A percentile compares a stretch with the other conserved stretches of the same genome.
phyloP scores from a whole-genome alignment of 768 basidiomycete genomes.

The Clitopilus hobsonii region DNA sequence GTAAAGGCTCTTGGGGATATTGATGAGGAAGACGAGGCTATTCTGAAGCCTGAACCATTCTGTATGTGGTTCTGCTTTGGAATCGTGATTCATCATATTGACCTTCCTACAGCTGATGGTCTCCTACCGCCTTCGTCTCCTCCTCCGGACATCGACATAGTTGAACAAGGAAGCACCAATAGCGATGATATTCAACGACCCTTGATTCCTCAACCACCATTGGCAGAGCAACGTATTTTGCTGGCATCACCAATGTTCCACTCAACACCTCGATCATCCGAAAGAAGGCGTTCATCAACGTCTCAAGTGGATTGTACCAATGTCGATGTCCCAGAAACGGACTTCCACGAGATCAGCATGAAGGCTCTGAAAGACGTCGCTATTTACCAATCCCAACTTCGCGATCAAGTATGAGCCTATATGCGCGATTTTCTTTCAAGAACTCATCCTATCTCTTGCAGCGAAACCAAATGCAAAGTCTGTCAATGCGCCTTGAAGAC shows the following conservation, averaged over 20 bases:
- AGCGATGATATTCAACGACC: background rate
- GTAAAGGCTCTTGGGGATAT: background rate
- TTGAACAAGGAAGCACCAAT: background rate
- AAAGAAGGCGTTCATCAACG: background rate
- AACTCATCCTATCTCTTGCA: background rate
- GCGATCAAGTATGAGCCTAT: background rate
- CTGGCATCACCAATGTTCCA: background rate
- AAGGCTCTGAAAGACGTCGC: background rate
- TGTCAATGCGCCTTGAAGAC: background rate
- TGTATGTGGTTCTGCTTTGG: background rate
- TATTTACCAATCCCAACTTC: background rate
- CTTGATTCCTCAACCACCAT: background rate
- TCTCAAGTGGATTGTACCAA: background rate
- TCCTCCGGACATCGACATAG: background rate
- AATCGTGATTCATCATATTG: background rate
- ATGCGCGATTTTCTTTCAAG: background rate
- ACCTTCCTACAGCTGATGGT: background rate
- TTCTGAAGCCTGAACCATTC: background rate
- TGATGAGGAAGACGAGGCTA: background rate
- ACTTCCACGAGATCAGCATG: background rate
- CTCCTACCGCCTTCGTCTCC: background rate
- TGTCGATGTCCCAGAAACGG: background rate
- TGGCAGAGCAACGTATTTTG: background rate
- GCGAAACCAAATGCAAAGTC: background rate
- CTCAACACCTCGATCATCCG: background rate